Evolutionary conservation across 2,329 filamentous ascomycete species (phyloP), one percentile per base, ranked within the genome.

Genomic region (Polychaeton citri): DNA sequence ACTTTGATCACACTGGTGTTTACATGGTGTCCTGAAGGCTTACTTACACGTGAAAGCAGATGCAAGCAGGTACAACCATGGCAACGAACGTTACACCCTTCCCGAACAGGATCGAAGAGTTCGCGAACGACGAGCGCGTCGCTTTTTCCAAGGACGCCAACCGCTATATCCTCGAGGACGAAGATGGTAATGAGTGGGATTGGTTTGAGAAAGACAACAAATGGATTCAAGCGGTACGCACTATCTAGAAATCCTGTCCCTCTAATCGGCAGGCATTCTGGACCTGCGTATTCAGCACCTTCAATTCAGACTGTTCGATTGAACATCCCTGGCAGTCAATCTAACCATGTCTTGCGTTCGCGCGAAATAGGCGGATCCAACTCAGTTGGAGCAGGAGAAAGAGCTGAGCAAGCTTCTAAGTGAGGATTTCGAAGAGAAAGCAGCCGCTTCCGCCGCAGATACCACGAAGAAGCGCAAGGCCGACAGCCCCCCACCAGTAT

Each of bases 91-190:
- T 32, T 30, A 44, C 48, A 6, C 51, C 51, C 36, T 73, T 74
- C 42, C 71, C 71, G 13, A 57, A 57, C 38, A 61, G 83, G 38
- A 68, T 72, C 10, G 68, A 72, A 38, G 71, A 81, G 33, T 92
- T 93, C 55, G 77, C 80, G 49, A 64, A 64, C 39, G 86, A 94
- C 55, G 72, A 82, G 19, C 81, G 87, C 48, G 82, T 94, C 52
- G 88, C 84, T 5, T 93, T 80, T 63, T 88, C 83, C n/a, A 81
- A 74, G 54, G 68, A 84, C 42, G 68, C 85, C 41, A 81, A 88
- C 60, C 70, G 75, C 52, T 88, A 79, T 63, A 74, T 90, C 36
- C 75, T 90, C 6, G 86, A 93, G 42, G 80, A 83, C 38, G 82
- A 86, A 33, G 78, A 90, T 54, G 85, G 84, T 35, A 72, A 76